Conservation (phyloP, 352 stramenopile species). For the Pythium pectinolyticum region DNA sequence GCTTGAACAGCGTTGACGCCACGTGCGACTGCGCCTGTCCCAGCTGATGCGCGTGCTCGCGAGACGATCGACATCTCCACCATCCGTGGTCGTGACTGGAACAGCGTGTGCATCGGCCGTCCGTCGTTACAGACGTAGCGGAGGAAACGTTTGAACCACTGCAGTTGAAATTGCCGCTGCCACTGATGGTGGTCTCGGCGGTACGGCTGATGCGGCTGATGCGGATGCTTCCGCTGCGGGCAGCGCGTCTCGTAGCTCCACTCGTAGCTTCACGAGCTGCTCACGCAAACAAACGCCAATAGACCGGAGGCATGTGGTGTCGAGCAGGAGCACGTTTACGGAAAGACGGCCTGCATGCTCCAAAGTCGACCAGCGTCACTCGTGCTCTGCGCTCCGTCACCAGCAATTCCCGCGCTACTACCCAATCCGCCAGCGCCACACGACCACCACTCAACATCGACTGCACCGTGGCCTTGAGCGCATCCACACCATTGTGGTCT, state of each 20-base stretch:
- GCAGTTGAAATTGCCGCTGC: too few species aligned
- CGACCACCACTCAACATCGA: constrained; percentile 7
- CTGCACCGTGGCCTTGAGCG: constrained; percentile 24
- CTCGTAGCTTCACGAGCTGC: constrained; percentile 23
- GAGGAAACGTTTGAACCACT: background rate
- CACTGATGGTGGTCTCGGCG: too few species aligned
- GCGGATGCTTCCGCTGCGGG: background rate
- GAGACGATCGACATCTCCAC: constrained; percentile 1
- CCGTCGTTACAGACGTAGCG: background rate
- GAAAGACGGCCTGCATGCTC: constrained; percentile 14
- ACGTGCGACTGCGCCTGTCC: constrained; percentile 11
- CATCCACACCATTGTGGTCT: constrained; percentile 14
- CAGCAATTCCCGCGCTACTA: too few species aligned
- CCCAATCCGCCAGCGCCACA: too few species aligned
- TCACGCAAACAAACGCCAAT: constrained; percentile 24
- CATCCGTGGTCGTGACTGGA: background rate
- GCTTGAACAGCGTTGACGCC: constrained; percentile 5
- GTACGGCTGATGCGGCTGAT: too few species aligned
- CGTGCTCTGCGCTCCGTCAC: too few species aligned
- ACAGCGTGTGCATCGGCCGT: background rate
- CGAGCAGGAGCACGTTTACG: constrained; percentile 17
- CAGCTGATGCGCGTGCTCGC: constrained; percentile 9
- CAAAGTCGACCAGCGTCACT: constrained; percentile 12
- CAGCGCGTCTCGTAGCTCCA: constrained; percentile 21
- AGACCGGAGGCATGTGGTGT: constrained; percentile 30